Percentiles rank a stretch among this genome's conserved stretches.
These are phyloP conservation scores for Sarcodon aspratus DNA, from an alignment of 768 basidiomycete genomes.

Conservation along the genomic window DNA sequence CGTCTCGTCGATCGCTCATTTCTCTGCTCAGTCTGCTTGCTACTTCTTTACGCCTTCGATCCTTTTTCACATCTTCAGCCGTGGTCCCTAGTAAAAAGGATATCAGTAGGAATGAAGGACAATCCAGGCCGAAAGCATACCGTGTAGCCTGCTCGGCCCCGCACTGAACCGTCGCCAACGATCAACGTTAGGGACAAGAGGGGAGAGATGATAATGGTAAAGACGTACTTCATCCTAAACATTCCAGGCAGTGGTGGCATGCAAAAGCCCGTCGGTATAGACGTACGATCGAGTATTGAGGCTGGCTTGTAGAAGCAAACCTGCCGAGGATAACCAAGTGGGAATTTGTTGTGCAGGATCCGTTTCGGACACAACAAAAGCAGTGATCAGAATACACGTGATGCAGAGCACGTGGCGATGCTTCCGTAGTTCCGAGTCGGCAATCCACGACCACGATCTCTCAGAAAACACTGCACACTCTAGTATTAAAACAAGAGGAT, in stretches of 20 bases:
- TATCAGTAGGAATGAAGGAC: neutral
- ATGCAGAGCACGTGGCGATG: no score
- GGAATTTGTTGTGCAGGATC: no score
- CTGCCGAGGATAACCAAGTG: no score
- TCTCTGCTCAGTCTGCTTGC: constrained; percentile 66
- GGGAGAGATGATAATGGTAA: neutral
- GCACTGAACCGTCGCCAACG: constrained; percentile 18
- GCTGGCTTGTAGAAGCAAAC: no score
- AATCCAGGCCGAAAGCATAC: constrained; percentile 14
- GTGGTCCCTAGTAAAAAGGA: constrained; percentile 8
- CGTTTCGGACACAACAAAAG: no score
- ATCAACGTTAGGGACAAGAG: neutral
- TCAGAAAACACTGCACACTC: no score
- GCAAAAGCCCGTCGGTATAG: neutral
- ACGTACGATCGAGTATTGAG: no score
- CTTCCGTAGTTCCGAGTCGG: no score
- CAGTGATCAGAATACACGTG: no score
- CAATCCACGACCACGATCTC: no score
- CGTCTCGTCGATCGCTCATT: constrained; percentile 62
- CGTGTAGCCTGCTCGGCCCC: constrained; percentile 32
- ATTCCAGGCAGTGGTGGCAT: neutral
- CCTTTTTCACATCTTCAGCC: constrained; percentile 39
- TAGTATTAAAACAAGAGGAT: no score
- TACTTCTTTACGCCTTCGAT: constrained; percentile 58
- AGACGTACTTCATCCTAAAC: neutral